These are phyloP conservation scores for Ballota nigra DNA, from an alignment of 257 asterid genomes.

Conservation along the genomic window DNA sequence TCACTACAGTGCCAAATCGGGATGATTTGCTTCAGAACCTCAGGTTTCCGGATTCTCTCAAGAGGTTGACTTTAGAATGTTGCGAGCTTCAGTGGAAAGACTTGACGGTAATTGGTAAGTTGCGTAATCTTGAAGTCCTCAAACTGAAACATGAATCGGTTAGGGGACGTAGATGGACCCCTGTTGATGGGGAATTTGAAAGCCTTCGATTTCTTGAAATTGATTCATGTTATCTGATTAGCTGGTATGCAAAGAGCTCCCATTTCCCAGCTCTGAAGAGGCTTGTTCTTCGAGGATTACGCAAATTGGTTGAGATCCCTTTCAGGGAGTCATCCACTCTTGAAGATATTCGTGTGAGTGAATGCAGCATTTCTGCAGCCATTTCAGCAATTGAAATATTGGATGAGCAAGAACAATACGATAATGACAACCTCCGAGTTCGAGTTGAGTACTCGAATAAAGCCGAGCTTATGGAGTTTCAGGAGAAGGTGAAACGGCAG, in stretches of 20 bases:
- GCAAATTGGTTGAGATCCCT: not conserved
- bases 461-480: not conserved
- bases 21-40: not conserved
- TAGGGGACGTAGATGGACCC: not conserved
- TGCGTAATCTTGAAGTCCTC: constrained; percentile 5
- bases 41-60: not conserved
- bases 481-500: not conserved
- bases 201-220: not conserved
- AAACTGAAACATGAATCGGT: not conserved
- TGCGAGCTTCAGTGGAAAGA: not conserved
- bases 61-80: not conserved
- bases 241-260: not conserved
- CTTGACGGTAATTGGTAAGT: not conserved
- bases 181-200: not conserved
- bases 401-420: not conserved
- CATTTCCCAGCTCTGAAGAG: not conserved
- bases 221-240: not conserved
- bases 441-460: not conserved
- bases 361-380: not conserved
- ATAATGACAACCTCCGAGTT: not conserved
- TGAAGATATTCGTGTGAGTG: not conserved
- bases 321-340: not conserved
- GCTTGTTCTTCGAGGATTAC: not conserved
- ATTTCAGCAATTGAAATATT: not conserved
- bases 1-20: not conserved